A percentile compares a stretch with the other conserved stretches of the same genome.
Evolutionary conservation across 2,329 filamentous ascomycete species (phyloP).

Genomic region (Xylaria arbuscula): DNA sequence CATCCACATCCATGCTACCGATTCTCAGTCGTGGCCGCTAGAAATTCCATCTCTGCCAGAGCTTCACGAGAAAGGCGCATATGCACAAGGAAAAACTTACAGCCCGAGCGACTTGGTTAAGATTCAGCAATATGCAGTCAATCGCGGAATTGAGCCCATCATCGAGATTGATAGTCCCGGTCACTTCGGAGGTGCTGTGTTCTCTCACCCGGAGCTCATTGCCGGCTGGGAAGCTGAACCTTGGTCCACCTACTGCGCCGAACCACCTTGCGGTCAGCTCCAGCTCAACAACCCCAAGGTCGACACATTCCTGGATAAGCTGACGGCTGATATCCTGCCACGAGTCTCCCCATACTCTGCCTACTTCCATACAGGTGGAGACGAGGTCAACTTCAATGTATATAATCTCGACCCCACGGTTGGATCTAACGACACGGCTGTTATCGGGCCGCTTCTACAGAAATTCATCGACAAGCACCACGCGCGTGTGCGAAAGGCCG

Average conservation of each 20-base stretch:
- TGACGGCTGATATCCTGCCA: slow-evolving; percentile 82
- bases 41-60: slow-evolving; percentile 81
- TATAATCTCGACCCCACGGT: slow-evolving; percentile 80
- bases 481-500: slow-evolving; percentile 69
- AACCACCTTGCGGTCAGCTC: slow-evolving; percentile 75
- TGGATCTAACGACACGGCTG: slow-evolving; percentile 68
- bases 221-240: slow-evolving; percentile 69
- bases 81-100: slow-evolving; percentile 75
- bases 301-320: slow-evolving; percentile 74
- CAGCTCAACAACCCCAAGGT: slow-evolving; percentile 80
- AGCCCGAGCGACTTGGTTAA: slow-evolving; percentile 69
- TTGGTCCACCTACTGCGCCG: slow-evolving; percentile 68
- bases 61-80: slow-evolving; percentile 78
- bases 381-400: slow-evolving; percentile 83
- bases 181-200: slow-evolving; percentile 75
- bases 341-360: slow-evolving; percentile 74
- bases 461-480: slow-evolving; percentile 79
- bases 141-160: slow-evolving; percentile 76
- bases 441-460: slow-evolving; percentile 81
- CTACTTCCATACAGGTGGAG: slow-evolving; percentile 88
- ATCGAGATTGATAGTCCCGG: slow-evolving; percentile 86
- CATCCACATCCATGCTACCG: slow-evolving; percentile 83
- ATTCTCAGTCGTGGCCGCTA: slow-evolving; percentile 87
- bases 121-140: slow-evolving; percentile 76
- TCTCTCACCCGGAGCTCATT: slow-evolving; percentile 77